A percentile compares a stretch with the other conserved stretches of the same genome.
Evolutionary conservation across 2,329 filamentous ascomycete genomes (phyloP).

Genomic region (Botrytis elliptica): DNA sequence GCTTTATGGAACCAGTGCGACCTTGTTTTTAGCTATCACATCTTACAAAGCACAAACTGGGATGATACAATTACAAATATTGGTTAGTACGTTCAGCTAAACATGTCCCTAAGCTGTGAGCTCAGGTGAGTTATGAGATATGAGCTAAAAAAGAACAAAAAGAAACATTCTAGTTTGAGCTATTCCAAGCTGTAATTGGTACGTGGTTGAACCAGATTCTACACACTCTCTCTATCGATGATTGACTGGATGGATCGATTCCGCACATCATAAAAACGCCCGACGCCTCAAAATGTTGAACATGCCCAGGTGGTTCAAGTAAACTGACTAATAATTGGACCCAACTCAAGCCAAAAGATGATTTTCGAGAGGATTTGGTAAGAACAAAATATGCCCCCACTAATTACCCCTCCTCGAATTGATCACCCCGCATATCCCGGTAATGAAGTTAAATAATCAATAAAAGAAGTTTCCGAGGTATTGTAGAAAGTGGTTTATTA

Average conservation of each 20-base stretch:
- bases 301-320: background rate
- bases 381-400: background rate
- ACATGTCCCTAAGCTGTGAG: background rate
- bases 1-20: background rate
- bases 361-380: background rate
- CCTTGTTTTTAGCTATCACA: background rate
- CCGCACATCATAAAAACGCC: background rate
- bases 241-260: background rate
- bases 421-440: background rate
- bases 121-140: background rate
- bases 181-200: background rate
- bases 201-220: background rate
- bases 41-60: background rate
- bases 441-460: background rate
- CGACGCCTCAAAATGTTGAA: background rate
- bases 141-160: no score
- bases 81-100: background rate
- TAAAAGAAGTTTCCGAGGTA: slow-evolving; percentile 3
- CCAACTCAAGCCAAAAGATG: background rate
- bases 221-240: background rate
- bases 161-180: background rate
- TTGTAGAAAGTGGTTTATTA: background rate
- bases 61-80: background rate
- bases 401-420: slow-evolving; percentile 13
- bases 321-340: background rate